Conservation (phyloP, 2,329 filamentous ascomycete species). For the Chaetomiaceae sp. region DNA sequence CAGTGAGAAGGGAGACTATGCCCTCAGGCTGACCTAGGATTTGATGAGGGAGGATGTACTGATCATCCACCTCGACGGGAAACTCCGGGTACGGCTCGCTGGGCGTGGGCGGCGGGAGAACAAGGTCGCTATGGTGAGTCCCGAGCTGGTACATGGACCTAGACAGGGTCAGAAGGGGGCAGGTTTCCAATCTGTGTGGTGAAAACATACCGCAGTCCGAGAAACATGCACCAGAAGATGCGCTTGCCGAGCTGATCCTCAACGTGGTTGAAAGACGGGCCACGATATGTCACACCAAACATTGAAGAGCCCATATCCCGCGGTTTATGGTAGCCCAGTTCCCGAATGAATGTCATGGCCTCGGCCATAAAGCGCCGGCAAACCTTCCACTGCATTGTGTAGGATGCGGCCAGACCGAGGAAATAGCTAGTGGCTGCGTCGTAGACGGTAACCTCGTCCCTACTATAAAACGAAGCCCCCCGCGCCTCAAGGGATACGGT, state of each 20-base stretch:
- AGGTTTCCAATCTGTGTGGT: not conserved
- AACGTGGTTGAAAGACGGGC: slow-evolving; percentile 59
- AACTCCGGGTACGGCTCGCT: slow-evolving; percentile 73
- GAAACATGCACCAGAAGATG: slow-evolving; percentile 80
- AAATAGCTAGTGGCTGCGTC: slow-evolving; percentile 72
- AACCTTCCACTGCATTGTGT: slow-evolving; percentile 64
- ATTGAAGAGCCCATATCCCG: slow-evolving; percentile 35
- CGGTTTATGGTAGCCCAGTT: slow-evolving; percentile 60
- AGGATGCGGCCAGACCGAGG: slow-evolving; percentile 60
- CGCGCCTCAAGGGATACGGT: slow-evolving; percentile 64
- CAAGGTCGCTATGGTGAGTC: slow-evolving; percentile 63
- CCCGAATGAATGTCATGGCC: slow-evolving; percentile 62
- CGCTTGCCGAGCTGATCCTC: slow-evolving; percentile 70
- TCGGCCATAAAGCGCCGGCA: slow-evolving; percentile 70
- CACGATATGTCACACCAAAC: slow-evolving; percentile 27
- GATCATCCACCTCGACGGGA: slow-evolving; percentile 79
- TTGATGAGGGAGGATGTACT: slow-evolving; percentile 68
- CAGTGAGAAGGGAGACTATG: slow-evolving; percentile 65
- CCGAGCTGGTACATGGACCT: slow-evolving; percentile 77
- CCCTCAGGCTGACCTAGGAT: slow-evolving; percentile 66
- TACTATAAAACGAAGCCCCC: slow-evolving; percentile 49
- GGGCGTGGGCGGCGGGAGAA: slow-evolving; percentile 71
- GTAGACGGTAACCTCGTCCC: slow-evolving; percentile 46
- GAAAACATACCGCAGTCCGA: slow-evolving; percentile 58
- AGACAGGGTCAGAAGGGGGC: not conserved